Evolutionary conservation across 2,329 filamentous ascomycete species (phyloP).

Genomic region (Ascomycota sp.): DNA sequence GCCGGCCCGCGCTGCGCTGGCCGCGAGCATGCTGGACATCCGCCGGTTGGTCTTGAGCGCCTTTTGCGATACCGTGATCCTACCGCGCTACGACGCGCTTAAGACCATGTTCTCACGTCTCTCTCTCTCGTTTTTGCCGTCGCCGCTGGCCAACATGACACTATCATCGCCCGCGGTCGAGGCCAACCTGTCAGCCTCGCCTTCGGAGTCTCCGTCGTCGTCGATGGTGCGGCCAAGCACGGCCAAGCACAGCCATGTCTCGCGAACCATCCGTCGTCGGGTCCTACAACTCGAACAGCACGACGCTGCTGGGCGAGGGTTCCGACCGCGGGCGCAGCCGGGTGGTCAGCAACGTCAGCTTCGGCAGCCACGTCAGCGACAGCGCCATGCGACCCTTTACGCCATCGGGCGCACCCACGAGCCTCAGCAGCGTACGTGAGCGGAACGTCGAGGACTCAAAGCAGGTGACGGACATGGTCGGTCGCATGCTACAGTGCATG

Average conservation of each 20-base stretch:
- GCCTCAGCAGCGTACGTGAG: slow-evolving; percentile 25
- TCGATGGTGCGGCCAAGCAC: slow-evolving; percentile 6
- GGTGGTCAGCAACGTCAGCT: slow-evolving; percentile 70
- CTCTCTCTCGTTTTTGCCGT: slow-evolving; percentile 56
- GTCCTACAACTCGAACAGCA: slow-evolving; percentile 71
- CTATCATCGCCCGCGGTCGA: slow-evolving; percentile 32
- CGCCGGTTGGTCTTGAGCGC: slow-evolving; percentile 72
- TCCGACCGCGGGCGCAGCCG: slow-evolving; percentile 44
- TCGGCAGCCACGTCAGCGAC: slow-evolving; percentile 30
- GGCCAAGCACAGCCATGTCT: slow-evolving; percentile 55
- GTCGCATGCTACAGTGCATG: slow-evolving; percentile 88
- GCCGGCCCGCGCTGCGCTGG: slow-evolving; percentile 22
- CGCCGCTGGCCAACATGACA: slow-evolving; percentile 28
- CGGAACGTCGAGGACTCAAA: slow-evolving; percentile 48
- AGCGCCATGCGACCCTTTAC: slow-evolving; percentile 33
- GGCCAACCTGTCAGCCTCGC: slow-evolving; percentile 29
- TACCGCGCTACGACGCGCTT: slow-evolving; percentile 73
- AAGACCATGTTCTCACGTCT: slow-evolving; percentile 81
- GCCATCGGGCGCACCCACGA: slow-evolving; percentile 18
- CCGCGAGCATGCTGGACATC: slow-evolving; percentile 51
- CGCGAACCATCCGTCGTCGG: slow-evolving; percentile 48
- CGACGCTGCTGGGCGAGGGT: slow-evolving; percentile 55
- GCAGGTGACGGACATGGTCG: slow-evolving; percentile 83
- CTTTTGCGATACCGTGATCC: slow-evolving; percentile 74
- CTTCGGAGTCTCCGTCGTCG: slow-evolving; percentile 19